A percentile compares a stretch with the other conserved stretches of the same genome.
Evolutionary conservation across 148 eudicot species (phyloP).

Genomic region (Rhododendron griersonianum): DNA sequence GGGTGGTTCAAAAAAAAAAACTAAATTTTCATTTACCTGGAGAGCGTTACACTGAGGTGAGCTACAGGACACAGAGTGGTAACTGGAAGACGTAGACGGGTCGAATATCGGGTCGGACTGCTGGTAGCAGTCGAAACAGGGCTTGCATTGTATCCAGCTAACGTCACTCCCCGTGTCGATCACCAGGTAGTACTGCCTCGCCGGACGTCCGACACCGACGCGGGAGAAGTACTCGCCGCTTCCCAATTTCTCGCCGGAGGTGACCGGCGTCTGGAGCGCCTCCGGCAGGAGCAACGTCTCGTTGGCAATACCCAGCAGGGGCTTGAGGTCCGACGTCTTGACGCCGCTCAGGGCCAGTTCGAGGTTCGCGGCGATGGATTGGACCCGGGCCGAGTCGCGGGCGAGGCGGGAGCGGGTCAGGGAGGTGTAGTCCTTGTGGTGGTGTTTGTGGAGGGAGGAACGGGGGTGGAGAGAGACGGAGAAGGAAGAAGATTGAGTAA

Average conservation of each 20-base stretch:
- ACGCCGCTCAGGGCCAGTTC: slow-evolving; percentile 22
- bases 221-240: slow-evolving; percentile 88
- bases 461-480: slow-evolving; percentile 50
- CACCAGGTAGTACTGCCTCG: slow-evolving; percentile 42
- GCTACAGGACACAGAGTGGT: slow-evolving; percentile 34
- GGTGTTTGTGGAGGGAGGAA: slow-evolving; percentile 26
- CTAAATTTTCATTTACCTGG: background rate
- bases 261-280: slow-evolving; percentile 39
- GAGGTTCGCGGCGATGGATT: slow-evolving; percentile 23
- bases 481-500: background rate
- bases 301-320: background rate
- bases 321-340: slow-evolving; percentile 28
- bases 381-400: slow-evolving; percentile 57
- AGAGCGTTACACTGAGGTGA: slow-evolving; percentile 46
- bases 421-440: slow-evolving; percentile 33
- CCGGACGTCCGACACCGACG: slow-evolving; percentile 68
- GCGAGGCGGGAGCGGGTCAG: slow-evolving; percentile 57
- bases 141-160: slow-evolving; percentile 80
- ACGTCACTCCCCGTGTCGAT: slow-evolving; percentile 80
- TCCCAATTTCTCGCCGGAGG: slow-evolving; percentile 63
- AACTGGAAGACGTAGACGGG: slow-evolving; percentile 49
- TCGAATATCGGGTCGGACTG: slow-evolving; percentile 63
- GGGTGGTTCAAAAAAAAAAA: too few relatives aligned
- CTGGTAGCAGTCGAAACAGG: slow-evolving; percentile 69
- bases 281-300: slow-evolving; percentile 2